phyloP scores from a whole-genome alignment of 441 rosid species.

The Dalechampia spathulata region DNA sequence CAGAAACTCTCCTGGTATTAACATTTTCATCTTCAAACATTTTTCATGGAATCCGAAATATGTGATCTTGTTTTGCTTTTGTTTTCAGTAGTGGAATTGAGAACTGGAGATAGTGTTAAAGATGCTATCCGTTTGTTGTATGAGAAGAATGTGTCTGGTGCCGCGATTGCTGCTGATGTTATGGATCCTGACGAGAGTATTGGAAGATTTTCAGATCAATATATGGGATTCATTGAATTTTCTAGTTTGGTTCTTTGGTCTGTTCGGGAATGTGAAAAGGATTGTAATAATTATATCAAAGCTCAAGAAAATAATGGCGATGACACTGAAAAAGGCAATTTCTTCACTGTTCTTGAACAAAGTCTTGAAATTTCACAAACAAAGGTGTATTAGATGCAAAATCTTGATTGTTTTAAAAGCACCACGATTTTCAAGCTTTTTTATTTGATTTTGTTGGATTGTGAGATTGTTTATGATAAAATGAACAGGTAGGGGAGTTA shows the following conservation, averaged over 20 bases:
- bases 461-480: no score
- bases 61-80: not conserved
- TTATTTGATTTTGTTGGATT: not conserved
- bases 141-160: slow-evolving; percentile 30
- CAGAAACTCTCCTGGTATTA: slow-evolving; percentile 28
- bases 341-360: slow-evolving; percentile 32
- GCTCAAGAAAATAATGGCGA: slow-evolving; percentile 1
- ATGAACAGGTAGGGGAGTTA: slow-evolving; percentile 33
- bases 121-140: slow-evolving; percentile 32
- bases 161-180: slow-evolving; percentile 38
- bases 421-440: no score
- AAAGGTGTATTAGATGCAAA: slow-evolving; percentile 17
- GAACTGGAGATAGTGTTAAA: slow-evolving; percentile 25
- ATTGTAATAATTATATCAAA: not conserved
- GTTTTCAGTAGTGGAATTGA: slow-evolving; percentile 26
- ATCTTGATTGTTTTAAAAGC: no score
- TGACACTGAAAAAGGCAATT: slow-evolving; percentile 5
- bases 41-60: not conserved
- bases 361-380: slow-evolving; percentile 30
- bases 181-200: slow-evolving; percentile 12
- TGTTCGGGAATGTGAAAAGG: slow-evolving; percentile 26
- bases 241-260: slow-evolving; percentile 35
- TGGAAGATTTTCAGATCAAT: slow-evolving; percentile 25
- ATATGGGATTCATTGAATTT: slow-evolving; percentile 37
- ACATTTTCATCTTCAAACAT: not conserved